Evolutionary conservation across 257 asterid species (phyloP).

Genomic region (Pogostemon cablin): DNA sequence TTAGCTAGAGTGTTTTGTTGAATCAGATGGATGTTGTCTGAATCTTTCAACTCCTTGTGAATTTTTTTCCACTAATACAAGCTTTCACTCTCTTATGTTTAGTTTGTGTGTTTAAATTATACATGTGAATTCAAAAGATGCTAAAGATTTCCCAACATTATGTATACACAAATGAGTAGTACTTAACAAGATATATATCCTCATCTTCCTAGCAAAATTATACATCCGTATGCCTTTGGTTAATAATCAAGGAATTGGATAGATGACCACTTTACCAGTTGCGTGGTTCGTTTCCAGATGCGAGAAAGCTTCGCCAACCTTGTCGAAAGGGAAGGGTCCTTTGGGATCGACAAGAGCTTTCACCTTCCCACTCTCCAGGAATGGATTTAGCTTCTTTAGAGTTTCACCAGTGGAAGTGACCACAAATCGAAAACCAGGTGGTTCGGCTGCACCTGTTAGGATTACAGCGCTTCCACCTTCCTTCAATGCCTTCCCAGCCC

Average conservation of each 20-base stretch:
- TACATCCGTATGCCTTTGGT: background rate
- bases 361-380: slow-evolving; percentile 72
- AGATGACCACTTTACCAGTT: slow-evolving; percentile 75
- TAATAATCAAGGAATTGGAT: slow-evolving; percentile 69
- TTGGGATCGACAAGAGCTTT: slow-evolving; percentile 72
- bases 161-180: background rate
- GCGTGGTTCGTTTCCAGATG: slow-evolving; percentile 74
- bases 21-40: no score
- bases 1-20: no score
- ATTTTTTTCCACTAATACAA: no score
- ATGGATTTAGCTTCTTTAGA: slow-evolving; percentile 71
- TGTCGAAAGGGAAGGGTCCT: slow-evolving; percentile 77
- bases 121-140: no score
- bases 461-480: slow-evolving; percentile 86
- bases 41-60: no score
- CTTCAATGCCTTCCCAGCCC: slow-evolving; percentile 79
- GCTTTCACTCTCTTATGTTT: no score
- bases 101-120: no score
- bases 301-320: slow-evolving; percentile 78
- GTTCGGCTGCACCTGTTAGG: slow-evolving; percentile 74
- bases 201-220: slow-evolving; percentile 27
- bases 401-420: slow-evolving; percentile 77
- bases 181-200: slow-evolving; percentile 15
- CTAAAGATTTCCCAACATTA: background rate
- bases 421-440: slow-evolving; percentile 86